Evolutionary conservation across 2,329 filamentous ascomycete species (phyloP).

Genomic region (Chrysosphaeria jannelii): DNA sequence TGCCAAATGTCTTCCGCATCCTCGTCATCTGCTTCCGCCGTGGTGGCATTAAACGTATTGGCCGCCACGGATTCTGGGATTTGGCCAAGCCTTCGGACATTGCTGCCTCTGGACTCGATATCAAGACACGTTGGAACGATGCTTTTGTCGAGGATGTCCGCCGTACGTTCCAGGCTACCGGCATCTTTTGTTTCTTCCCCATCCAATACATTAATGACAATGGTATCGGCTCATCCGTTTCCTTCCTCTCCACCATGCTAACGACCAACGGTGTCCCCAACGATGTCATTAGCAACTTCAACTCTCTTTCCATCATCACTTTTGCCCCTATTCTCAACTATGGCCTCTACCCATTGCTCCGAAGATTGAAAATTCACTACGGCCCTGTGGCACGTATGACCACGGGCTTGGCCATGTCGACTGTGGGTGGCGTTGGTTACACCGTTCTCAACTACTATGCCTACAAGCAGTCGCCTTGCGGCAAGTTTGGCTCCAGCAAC

Average conservation of each 20-base stretch:
- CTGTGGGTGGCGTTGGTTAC: constrained; percentile 27
- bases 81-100: constrained; percentile 4
- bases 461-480: constrained; percentile 31
- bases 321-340: constrained; percentile 44
- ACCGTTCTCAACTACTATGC: constrained; percentile 28
- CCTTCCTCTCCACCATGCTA: constrained; percentile 34
- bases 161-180: constrained; percentile 37
- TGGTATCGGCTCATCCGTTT: constrained; percentile 20
- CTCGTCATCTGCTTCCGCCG: constrained; percentile 2
- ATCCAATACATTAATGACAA: constrained; percentile 28
- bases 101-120: constrained; percentile 1
- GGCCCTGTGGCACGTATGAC: constrained; percentile 51
- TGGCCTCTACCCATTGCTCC: constrained; percentile 37
- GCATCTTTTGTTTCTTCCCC: constrained; percentile 41
- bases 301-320: constrained; percentile 46
- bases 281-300: constrained; percentile 46
- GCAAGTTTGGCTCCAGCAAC: constrained; percentile 13
- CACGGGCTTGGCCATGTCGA: constrained; percentile 33
- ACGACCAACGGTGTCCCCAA: constrained; percentile 46
- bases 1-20: too few relatives aligned
- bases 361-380: constrained; percentile 31
- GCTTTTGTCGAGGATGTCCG: constrained; percentile 54
- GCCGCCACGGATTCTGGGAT: constrained; percentile 9
- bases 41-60: constrained; percentile 8
- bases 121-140: constrained; percentile 35